Base-by-base conservation (phyloP, 1,284 basidiomycete species). In the Lentinula novae-zelandiae region DNA sequence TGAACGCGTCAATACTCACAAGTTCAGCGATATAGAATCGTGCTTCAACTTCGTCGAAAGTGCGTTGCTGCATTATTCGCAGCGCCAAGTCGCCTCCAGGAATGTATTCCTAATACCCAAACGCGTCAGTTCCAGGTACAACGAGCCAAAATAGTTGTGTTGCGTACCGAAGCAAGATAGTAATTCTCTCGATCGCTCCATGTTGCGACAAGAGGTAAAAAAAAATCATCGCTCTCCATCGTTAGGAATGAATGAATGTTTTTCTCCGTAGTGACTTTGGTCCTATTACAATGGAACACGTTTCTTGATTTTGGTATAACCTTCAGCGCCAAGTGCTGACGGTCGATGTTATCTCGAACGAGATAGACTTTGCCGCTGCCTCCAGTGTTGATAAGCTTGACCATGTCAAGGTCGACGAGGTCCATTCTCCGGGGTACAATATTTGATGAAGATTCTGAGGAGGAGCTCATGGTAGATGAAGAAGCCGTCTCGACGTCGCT, bases 131-230 rank as follows among this genome's bases (percentile, higher is more conserved):
- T 12, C n/a, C 9, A 17, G 17, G 15, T 22, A 6, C 9, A 51
- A 34, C 12, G 6, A n/a, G 17, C 12, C 17, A 9, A 22, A 51
- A 9, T 6, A n/a, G 34, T 13, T 27, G 27, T 27, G 17, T 46
- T 6, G 46, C 67, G 12, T 54, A 71, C 70, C 40, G 66, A 69
- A 1, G 65, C 64, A 8, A 72, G 58, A 59, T 71, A 71, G 52
- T 63, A 71, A 49, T 69, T 67, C 0, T 50, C 20, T 1, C 40
- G 55, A 44, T 72, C 71, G 34, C 71, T 67, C 65, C 67, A 72
- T 42, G 65, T 67, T 5, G 64, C 65, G 2, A 68, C 58, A 3
- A 71, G 55, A 1, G 67, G 65, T 2, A 67, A 42, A 7, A 69
- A 60, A 48, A 65, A 66, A 44, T 50, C 53, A 15, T 62, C 58